These are phyloP conservation scores for Colletotrichum sp. DNA, from an alignment of 2,329 filamentous ascomycete species.

Conservation along the genomic window DNA sequence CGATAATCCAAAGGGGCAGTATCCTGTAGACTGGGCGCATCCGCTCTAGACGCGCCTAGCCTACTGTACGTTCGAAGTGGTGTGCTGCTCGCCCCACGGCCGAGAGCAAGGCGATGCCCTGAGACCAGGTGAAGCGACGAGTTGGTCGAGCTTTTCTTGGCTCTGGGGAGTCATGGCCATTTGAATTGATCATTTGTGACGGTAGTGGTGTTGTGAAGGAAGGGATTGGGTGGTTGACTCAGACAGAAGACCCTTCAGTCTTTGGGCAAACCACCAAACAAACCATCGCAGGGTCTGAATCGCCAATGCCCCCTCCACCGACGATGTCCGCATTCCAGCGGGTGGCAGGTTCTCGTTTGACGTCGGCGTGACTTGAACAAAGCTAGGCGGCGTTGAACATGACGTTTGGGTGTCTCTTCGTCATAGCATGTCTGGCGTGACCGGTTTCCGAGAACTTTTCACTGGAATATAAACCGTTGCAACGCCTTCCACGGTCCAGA, in stretches of 20 bases:
- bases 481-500: not conserved
- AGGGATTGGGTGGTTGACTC: constrained; percentile 5
- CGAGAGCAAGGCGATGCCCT: not conserved
- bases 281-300: constrained; percentile 9
- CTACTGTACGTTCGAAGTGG: not conserved
- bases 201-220: not conserved
- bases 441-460: not conserved
- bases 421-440: not conserved
- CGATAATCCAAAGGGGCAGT: not conserved
- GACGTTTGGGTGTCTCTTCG: constrained; percentile 2
- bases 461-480: constrained; percentile 1
- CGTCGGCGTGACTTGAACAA: not conserved
- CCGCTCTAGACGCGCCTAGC: not conserved
- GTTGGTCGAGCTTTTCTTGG: not conserved
- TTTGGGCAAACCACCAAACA: not conserved
- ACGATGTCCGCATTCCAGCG: constrained; percentile 2
- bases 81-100: not conserved
- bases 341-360: constrained; percentile 10
- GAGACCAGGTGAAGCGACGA: not conserved
- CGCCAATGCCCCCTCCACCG: not conserved
- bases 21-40: not conserved
- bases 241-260: constrained; percentile 4
- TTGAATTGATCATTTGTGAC: not conserved
- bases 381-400: not conserved
- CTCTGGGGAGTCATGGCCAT: not conserved